Evolutionary conservation across 164 flowering plant species (phyloP), one percentile per base, ranked within the genome.

Genomic region (Akebia trifoliata): DNA sequence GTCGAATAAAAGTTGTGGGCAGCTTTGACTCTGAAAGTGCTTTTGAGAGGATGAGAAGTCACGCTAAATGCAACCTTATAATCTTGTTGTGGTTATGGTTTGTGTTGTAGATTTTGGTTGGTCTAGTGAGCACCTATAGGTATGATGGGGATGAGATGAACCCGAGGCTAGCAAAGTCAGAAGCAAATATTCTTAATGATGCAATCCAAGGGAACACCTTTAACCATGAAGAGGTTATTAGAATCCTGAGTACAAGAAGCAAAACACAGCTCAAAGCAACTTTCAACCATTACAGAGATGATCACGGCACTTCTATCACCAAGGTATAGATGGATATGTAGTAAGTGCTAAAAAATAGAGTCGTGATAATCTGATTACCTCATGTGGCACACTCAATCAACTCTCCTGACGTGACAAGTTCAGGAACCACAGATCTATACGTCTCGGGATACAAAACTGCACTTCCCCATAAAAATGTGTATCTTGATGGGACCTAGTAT

Each of bases 231-330:
- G 98, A 91, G 45, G 18, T 85, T 35, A 65, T 84, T 5, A 65
- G 96, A 57, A 81, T 89, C 56, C 11, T 87, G 22, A 62, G 76
- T 14, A 89, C 91, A 45, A 80, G 93, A 74, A 89, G 96, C 74
- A 82, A 78, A 55, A 69, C 82, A 34, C 98, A 88, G 68, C 72
- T 91, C 4, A 67, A 55, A 46, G 97, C 96, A 8, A 86, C 95
- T 8, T 63, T 88, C 26, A 86, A 86, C 60, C 62, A 64, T 68
- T 91, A 71, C 69, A 84, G 72, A 43, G 83, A 86, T 60, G 72
- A 68, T 0, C 68, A 69, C 67, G 82, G 84, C 39, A 61, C 65
- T 56, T 73, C 83, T 52, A 78, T 88, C 67, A 78, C 81, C 64
- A 91, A 85, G 93, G 96, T 84, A 77, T n/a, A 18, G 2, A 15